Evolutionary conservation across 1,284 basidiomycete species (phyloP), one percentile per base, ranked within the genome.

Genomic region (Hymenochaete sp.): DNA sequence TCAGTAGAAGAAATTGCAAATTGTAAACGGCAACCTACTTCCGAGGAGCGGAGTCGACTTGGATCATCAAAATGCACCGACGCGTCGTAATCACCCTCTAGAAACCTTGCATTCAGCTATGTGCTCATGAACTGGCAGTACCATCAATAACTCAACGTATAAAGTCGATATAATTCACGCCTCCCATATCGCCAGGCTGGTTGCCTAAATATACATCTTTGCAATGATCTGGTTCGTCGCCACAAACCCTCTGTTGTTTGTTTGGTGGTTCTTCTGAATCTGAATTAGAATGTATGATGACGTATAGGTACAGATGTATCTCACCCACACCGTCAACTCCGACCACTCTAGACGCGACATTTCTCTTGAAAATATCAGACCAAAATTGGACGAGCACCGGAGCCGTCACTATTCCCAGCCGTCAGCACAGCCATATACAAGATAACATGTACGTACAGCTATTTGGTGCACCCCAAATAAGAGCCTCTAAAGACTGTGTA

Each of bases 331-430:
- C 53, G 49, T 72, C 68, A 24, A 74, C 51, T 31, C 60, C 55
- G n/a, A 72, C 71, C 1, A 72, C 71, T 43, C 73, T 72, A 27
- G 79, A 72, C 57, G 81, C 74, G 3, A 83, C 72, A 55, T 82
- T 80, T 1, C 77, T 63, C 53, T 72, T 80, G 60, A 82, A 77
- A 53, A 73, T 80, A 43, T 76, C 70, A 48, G 75, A 65, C 83
- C 84, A 87, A 55, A 87, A 85, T 45, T 81, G 72, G 1, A 74
- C 66, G 36, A 88, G 61, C 7, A 68, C 68, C 36, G 74, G 73
- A 2, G 80, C 79, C 47, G 74, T 68, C 39, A 87, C 84, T 87
- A 26, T 10, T 10, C n/a, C n/a, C 29, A 53, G 40, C 26, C 53
- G 47, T 24, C 9, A 47, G 39, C n/a, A 25, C 32, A 18, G 25